Base-by-base conservation (phyloP, 1,284 basidiomycete species). In the Leccinum pallidistipes region DNA sequence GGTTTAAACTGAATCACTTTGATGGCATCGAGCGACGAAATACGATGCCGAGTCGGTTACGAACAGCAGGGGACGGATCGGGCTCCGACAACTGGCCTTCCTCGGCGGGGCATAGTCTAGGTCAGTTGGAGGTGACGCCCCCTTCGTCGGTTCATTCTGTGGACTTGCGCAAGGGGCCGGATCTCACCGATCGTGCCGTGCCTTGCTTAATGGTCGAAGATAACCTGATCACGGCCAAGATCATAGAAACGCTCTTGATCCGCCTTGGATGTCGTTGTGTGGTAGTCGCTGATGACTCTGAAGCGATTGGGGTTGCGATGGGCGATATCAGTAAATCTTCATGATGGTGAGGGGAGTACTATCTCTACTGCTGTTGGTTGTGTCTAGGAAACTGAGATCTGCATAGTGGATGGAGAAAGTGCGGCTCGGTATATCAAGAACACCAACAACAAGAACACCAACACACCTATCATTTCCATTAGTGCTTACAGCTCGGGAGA, bases 261-360 rank as follows among this genome's bases (percentile, higher is more conserved):
- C 88, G 95, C 50, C 84, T 98, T 66, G 97, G 97, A 1, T 98
- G 95, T 76, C 88, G 95, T 18, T 95, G 94, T 75, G 90, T 97
- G 2, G 90, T 96, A 6, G 97, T 98, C 21, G 87, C 93, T 57
- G 95, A 99, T 77, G 97, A 97, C 12, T 95, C 95, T 5, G 95
- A 97, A 73, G 97, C 97, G 24, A 91, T 98, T 66, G 95, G 95
- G 66, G 90, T 97, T 62, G 96, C 96, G 10, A 97, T 98, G 88
- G 94, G 95, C 55, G 95, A 95, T 74, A 95, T 96, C 77, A 91
- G 93, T 93, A 75, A 81, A 92, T 86, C 32, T 31, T 45, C 27
- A 2, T 67, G 51, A 5, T 34, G 34, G 43, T 53, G 6, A 29
- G 62, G 58, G 55, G 47, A 18, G 27, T 56, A 34, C 24, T 56